Evolutionary conservation across 2,329 filamentous ascomycete genomes (phyloP).

Genomic region (Pyrenochaeta sp.): DNA sequence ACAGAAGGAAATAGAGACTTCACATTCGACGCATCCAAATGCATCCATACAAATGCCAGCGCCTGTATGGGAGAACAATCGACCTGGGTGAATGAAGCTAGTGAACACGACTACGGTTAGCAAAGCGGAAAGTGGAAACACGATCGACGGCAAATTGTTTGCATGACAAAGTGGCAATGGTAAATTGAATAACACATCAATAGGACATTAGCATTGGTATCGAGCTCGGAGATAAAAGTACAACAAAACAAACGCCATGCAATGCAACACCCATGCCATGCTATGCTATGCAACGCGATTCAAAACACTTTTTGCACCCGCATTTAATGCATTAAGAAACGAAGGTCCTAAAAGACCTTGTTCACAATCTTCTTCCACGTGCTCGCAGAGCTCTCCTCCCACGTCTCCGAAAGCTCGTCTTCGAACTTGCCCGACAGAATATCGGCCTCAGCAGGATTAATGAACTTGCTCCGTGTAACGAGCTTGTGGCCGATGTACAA

Average conservation of each 20-base stretch:
- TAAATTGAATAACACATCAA: not conserved
- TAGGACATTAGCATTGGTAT: constrained; percentile 26
- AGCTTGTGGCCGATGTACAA: constrained; percentile 70
- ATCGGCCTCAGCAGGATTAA: constrained; percentile 54
- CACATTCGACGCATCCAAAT: too few species aligned
- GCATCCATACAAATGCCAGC: too few species aligned
- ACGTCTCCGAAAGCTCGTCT: constrained; percentile 39
- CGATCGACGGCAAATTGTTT: not conserved
- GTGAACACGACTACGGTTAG: too few species aligned
- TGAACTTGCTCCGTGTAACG: constrained; percentile 47
- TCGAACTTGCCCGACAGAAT: constrained; percentile 51
- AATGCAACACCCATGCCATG: constrained; percentile 29
- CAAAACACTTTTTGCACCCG: constrained; percentile 20
- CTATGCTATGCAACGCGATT: constrained; percentile 26
- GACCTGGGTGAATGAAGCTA: too few species aligned
- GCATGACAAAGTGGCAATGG: not conserved
- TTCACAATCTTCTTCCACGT: constrained; percentile 43
- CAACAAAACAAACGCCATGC: constrained; percentile 24
- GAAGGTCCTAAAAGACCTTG: constrained; percentile 28
- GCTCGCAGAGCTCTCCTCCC: constrained; percentile 44
- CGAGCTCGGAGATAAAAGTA: constrained; percentile 11
- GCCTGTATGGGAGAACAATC: too few species aligned
- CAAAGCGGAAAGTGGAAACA: too few species aligned
- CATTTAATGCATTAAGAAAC: constrained; percentile 2
- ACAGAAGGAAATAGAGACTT: too few species aligned